Percentiles rank a stretch among this genome's conserved stretches.
Evolutionary conservation across 352 stramenopile genomes (phyloP).

Genomic region (Phytophthora pisi): DNA sequence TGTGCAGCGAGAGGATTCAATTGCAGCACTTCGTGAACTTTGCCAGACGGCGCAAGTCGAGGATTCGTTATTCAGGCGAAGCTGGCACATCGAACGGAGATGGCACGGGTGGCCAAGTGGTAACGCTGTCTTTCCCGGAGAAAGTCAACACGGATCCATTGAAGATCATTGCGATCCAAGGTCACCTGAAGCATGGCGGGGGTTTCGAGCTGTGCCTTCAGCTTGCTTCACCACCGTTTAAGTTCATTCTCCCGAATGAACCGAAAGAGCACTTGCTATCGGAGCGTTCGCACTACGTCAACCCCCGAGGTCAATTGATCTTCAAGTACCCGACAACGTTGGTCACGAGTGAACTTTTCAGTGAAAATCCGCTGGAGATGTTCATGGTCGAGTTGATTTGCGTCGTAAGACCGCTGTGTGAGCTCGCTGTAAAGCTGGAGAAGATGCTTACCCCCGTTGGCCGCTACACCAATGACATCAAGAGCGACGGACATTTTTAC

Average conservation of each 20-base stretch:
- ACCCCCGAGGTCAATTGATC: constrained; percentile 72
- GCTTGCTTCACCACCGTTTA: constrained; percentile 64
- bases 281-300: constrained; percentile 77
- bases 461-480: constrained; percentile 79
- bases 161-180: constrained; percentile 79
- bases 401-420: constrained; percentile 84
- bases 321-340: constrained; percentile 81
- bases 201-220: constrained; percentile 84
- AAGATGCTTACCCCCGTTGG: constrained; percentile 65
- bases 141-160: constrained; percentile 86
- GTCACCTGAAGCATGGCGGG: constrained; percentile 75
- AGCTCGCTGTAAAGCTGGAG: constrained; percentile 83
- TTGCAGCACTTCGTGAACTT: constrained; percentile 90
- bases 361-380: constrained; percentile 84
- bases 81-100: constrained; percentile 53
- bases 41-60: constrained; percentile 78
- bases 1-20: constrained; percentile 86
- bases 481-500: constrained; percentile 79
- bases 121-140: constrained; percentile 86
- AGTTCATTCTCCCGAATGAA: constrained; percentile 69
- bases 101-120: constrained; percentile 81
- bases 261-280: constrained; percentile 63
- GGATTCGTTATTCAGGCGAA: constrained; percentile 86
- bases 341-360: constrained; percentile 70
- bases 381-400: constrained; percentile 91